phyloP scores from a whole-genome alignment of 805 yeast species.

The Suhomyces sp. region DNA sequence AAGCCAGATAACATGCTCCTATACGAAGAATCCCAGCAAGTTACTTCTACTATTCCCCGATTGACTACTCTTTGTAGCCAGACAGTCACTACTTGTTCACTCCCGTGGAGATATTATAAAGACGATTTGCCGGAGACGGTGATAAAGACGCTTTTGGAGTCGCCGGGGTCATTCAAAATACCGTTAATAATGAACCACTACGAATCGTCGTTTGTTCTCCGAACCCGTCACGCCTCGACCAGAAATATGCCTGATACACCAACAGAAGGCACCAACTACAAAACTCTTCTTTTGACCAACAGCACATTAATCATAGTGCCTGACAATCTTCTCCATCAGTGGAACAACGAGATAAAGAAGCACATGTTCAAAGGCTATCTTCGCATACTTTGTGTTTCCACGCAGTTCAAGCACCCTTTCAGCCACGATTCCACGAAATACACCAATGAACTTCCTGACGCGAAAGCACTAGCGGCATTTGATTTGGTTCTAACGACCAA shows the following conservation, averaged over 20 bases:
- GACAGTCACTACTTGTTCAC: conserved; percentile 42
- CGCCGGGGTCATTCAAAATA: conserved; percentile 47
- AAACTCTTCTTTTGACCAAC: conserved; percentile 42
- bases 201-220: conserved; percentile 17
- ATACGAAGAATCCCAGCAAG: conserved; percentile 2
- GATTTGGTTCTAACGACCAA: conserved; percentile 54
- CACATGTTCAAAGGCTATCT: conserved; percentile 46
- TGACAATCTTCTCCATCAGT: conserved; percentile 63
- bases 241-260: conserved; percentile 10
- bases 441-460: conserved; percentile 18
- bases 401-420: conserved; percentile 24
- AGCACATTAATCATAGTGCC: conserved; percentile 63
- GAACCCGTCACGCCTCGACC: conserved; percentile 16
- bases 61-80: conserved; percentile 41
- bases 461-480: conserved; percentile 35
- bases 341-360: conserved; percentile 57
- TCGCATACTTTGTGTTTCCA: conserved; percentile 29
- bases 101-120: conserved; percentile 55
- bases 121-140: conserved; percentile 46
- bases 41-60: conserved; percentile 6
- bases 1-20: conserved; percentile 34
- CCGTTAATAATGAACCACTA: conserved; percentile 19
- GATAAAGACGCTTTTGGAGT: conserved; percentile 25
- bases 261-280: conserved; percentile 17
- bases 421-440: conserved; percentile 14